Evolutionary conservation across 1,284 basidiomycete genomes (phyloP), one percentile per base, ranked within the genome.

Genomic region (Chiua sp.): DNA sequence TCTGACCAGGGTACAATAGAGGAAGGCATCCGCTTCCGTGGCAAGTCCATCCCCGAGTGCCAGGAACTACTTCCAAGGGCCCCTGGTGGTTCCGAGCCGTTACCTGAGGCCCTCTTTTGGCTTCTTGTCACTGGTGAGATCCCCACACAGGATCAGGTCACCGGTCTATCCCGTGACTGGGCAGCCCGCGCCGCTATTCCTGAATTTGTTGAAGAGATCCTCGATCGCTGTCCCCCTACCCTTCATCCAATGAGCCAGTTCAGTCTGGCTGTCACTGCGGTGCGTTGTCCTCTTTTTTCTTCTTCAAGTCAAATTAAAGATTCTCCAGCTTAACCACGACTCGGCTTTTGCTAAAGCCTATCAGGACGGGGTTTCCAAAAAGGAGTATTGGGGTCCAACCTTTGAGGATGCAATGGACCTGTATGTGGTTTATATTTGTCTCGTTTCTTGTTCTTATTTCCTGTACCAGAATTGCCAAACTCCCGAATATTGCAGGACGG

Each of bases 401-500:
- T 97, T 96, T 66, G 97, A 99, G 75, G 97, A 99, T 80, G 88
- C 92, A 57, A 96, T 98, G 92, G 96, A 98, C 82, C 84, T 98
- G 89, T 91, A 64, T 57, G 87, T 76, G 7, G 7, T 52, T 48
- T 46, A 26, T 48, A 12, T n/a, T 32, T 12, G 50, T 23, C 7
- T 47, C 32, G 5, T 63, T 57, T 57, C 26, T 18, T 30, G 37
- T 44, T 50, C 47, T 71, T 33, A 65, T 35, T 20, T 28, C 54
- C 11, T 47, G 35, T 50, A 50, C 32, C 62, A 91, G 90, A 65
- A 98, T 98, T 72, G 97, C 97, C 75, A 98, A 98, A 81, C 87
- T 98, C 56, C 97, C 96, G 63, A 94, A 92, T 78, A 96, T 99
- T 68, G 97, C 97, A 59, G 96, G 96, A 64, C 93, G 97, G 69